These are phyloP conservation scores for Ceratocystis cubensis DNA, from an alignment of 2,329 filamentous ascomycete species.

Conservation along the genomic window DNA sequence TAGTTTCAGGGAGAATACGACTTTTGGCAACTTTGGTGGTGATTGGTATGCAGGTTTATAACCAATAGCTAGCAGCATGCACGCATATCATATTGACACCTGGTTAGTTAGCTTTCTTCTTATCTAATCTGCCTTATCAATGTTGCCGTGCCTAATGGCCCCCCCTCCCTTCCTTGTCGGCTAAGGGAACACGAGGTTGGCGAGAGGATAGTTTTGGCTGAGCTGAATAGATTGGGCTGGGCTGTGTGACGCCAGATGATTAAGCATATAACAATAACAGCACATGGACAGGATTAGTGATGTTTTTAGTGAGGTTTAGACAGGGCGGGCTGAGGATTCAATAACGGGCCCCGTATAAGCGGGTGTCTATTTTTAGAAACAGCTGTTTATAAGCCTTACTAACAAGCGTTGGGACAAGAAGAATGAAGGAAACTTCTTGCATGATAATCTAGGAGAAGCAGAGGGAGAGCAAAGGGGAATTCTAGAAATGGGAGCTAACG, in stretches of 20 bases:
- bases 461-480: slow-evolving; percentile 24
- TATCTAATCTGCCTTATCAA: slow-evolving; percentile 6
- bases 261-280: too few species aligned
- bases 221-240: too few species aligned
- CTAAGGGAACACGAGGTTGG: background rate
- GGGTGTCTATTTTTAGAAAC: slow-evolving; percentile 10
- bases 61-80: too few species aligned
- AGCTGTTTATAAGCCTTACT: background rate
- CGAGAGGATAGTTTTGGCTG: background rate
- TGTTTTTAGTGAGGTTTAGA: too few species aligned
- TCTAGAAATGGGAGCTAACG: slow-evolving; percentile 23
- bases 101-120: background rate
- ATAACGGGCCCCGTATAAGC: background rate
- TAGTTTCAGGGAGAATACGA: too few species aligned
- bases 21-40: too few species aligned
- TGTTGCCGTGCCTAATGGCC: background rate
- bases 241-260: too few species aligned
- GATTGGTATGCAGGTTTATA: too few species aligned
- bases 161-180: background rate
- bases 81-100: too few species aligned
- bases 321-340: background rate
- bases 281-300: too few species aligned
- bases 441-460: background rate
- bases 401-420: background rate
- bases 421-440: background rate